Evolutionary conservation across 257 asterid species (phyloP), one percentile per base, ranked within the genome.

Genomic region (Nicotiana benthamiana): DNA sequence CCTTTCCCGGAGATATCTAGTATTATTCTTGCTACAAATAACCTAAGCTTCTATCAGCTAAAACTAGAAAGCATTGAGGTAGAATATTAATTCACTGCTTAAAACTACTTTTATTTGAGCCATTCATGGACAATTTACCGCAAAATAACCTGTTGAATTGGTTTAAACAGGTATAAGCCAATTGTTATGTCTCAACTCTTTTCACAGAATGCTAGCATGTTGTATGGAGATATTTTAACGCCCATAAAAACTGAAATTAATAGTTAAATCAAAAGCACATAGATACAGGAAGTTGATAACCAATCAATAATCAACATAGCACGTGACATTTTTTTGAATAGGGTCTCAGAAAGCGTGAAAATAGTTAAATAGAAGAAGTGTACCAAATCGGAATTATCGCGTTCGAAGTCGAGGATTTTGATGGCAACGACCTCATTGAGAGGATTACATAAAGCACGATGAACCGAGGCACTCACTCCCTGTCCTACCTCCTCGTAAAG

Each of bases 401-500:
- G 96, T 87, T 95, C 97, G 67, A 93, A 95, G 86, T 95, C 99
- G 72, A 95, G 95, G 80, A 95, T 88, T 90, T 95, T 95, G 79
- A 95, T 82, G 54, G 99, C 99, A 48, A 93, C 97, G 43, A 91
- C 75, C 85, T 95, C 96, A 52, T 92, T 82, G 72, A 87, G 84
- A n/a, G 93, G 81, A 66, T 30, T 82, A 88, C 99, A 95, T 9
- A 87, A 88, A 0, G 99, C 97, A 28, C 98, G 98, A 83, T 93
- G 90, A 83, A 95, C 98, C 26, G 95, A 89, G 27, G 99, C 99
- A 83, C 98, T 95, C 18, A 84, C 99, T n/a, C 98, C 99, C 2
- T 86, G 91, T 18, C 99, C 99, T 16, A 95, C 92, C 88, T 91
- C 98, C 89, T 95, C 99, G 75, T 61, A 90, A 84, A 92, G 77